Base-by-base conservation (phyloP, 2,329 filamentous ascomycete genomes). In the Metarhizium guizhouense region DNA sequence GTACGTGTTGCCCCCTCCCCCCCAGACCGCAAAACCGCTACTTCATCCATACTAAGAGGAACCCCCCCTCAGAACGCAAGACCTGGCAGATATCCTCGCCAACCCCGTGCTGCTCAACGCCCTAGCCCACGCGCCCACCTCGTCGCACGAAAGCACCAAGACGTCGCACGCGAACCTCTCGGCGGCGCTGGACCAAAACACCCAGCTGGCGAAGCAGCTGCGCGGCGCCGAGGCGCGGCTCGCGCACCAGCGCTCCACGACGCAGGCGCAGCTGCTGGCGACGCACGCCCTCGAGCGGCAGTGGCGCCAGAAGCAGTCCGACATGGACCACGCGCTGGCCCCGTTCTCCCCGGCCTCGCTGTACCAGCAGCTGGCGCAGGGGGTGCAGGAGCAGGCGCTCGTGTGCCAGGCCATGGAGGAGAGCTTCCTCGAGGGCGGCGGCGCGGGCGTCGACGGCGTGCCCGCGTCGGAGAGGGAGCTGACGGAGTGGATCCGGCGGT, bases 241-340 rank as follows among this genome's bases (percentile, higher is more conserved):
- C 6, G 66, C 72, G 4, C 79, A 79, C 60, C 80, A 86, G 64
- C 86, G 93, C 55, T 79, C 83, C 32, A 77, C 81, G 1, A 87
- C 89, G 0, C 90, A 95, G 67, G 86, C 90, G 3, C 86, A 92
- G 57, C 82, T 97, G 0, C 79, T 97, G 1, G 81, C 89, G 11
- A 83, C 94, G 25, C 88, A 93, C 64, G 88, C 89, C 1, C 81
- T 96, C 16, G 94, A 97, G 73, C 83, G 92, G n/a, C 87, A 93
- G 65, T 97, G 94, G 89, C 84, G 86, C 55, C 83, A 88, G 62
- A 95, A 94, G 70, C 90, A 97, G 70, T 79, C 83, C 1, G 90
- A 94, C 64, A 94, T 96, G 81, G 94, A 97, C 68, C 79, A 83
- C 53, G 90, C 89, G 6, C 75, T 97, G 58, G 83, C 84, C 40